phyloP scores from a whole-genome alignment of 2,329 filamentous ascomycete species.

The Elsinoe australis region DNA sequence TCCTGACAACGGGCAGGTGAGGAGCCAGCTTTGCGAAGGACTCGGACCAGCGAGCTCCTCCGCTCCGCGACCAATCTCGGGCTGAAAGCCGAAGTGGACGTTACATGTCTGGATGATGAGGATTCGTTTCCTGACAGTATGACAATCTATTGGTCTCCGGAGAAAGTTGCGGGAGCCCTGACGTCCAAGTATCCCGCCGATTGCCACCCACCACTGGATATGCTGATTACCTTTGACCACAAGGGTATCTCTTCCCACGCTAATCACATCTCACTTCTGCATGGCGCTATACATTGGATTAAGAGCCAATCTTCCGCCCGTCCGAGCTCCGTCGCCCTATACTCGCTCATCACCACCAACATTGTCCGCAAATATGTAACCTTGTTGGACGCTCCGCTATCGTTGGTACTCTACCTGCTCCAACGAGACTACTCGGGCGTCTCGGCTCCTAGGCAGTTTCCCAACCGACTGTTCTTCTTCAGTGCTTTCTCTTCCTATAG shows the following conservation, averaged over 20 bases:
- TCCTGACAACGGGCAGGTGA: not conserved
- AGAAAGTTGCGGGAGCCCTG: not conserved
- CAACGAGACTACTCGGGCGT: not conserved
- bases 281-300: conserved; percentile 65
- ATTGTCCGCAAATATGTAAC: conserved; percentile 69
- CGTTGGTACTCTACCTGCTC: conserved; percentile 38
- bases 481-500: conserved; percentile 55
- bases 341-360: conserved; percentile 65
- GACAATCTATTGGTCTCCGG: conserved; percentile 58
- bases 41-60: not conserved
- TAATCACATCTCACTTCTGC: conserved; percentile 80
- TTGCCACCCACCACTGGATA: conserved; percentile 41
- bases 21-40: not conserved
- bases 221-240: conserved; percentile 76
- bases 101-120: conserved; percentile 76
- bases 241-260: conserved; percentile 72
- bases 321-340: conserved; percentile 65
- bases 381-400: conserved; percentile 62
- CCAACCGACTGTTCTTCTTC: conserved; percentile 15
- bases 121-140: conserved; percentile 77
- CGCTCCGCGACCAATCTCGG: conserved; percentile 48
- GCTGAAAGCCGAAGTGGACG: conserved; percentile 64
- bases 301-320: conserved; percentile 53
- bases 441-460: not conserved
- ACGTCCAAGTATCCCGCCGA: not conserved